phyloP scores from a whole-genome alignment of 2,329 filamentous ascomycete genomes.

The Pseudopithomyces chartarum region DNA sequence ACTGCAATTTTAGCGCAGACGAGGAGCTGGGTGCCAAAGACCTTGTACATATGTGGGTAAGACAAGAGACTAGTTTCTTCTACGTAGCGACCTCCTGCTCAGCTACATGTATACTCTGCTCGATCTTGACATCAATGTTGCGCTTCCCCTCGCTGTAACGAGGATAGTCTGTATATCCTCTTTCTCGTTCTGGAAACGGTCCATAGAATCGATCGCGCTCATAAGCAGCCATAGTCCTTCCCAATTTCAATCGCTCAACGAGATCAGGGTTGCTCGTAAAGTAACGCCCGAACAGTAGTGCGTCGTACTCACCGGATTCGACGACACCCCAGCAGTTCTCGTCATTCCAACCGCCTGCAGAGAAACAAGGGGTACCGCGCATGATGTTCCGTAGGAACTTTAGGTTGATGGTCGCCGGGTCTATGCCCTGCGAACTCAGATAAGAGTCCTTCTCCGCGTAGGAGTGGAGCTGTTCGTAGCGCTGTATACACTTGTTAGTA shows the following conservation, averaged over 20 bases:
- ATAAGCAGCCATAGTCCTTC: constrained; percentile 43
- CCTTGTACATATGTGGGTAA: neutral
- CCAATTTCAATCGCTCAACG: constrained; percentile 45
- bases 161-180: constrained; percentile 27
- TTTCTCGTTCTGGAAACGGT: constrained; percentile 19
- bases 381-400: constrained; percentile 58
- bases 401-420: constrained; percentile 48
- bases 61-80: neutral
- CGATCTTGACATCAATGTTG: neutral
- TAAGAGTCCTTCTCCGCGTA: constrained; percentile 56
- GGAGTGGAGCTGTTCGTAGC: constrained; percentile 59
- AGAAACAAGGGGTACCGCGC: constrained; percentile 58
- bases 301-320: constrained; percentile 46
- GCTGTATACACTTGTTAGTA: constrained; percentile 16
- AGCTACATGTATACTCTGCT: neutral
- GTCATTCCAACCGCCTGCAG: constrained; percentile 59
- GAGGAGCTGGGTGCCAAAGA: neutral
- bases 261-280: constrained; percentile 55
- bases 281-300: constrained; percentile 48
- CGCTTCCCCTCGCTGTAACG: neutral
- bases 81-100: neutral
- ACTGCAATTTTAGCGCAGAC: constrained; percentile 1
- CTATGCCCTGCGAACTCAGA: constrained; percentile 54
- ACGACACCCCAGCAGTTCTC: constrained; percentile 56
- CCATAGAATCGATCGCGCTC: constrained; percentile 40